A percentile compares a stretch with the other conserved stretches of the same genome.
These are phyloP conservation scores for Calocybe cyanea DNA, from an alignment of 768 basidiomycete species.

Conservation along the genomic window DNA sequence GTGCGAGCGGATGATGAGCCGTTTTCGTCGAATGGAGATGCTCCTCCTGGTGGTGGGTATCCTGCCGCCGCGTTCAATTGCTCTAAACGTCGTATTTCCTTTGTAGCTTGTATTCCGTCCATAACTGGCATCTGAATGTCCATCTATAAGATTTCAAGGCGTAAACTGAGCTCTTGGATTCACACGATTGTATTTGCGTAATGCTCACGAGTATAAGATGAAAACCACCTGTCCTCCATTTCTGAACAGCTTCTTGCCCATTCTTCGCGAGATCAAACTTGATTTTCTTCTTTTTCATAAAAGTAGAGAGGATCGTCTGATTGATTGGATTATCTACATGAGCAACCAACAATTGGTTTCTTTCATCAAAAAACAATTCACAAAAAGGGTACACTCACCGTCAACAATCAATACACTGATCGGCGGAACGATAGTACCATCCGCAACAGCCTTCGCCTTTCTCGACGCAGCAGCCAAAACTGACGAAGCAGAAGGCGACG, in stretches of 20 bases:
- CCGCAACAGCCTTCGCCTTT: conserved; percentile 47
- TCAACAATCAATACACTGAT: conserved; percentile 98
- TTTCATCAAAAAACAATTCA: too few species aligned
- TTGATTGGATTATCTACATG: conserved; percentile 93
- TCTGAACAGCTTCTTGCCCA: conserved; percentile 92
- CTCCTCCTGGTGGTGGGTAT: conserved; percentile 65
- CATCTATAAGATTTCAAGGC: conserved; percentile 59
- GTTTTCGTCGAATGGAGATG: conserved; percentile 54
- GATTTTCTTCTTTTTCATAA: conserved; percentile 94
- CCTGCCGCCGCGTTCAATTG: conserved; percentile 60
- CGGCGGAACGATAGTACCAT: conserved; percentile 84
- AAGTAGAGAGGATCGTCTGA: conserved; percentile 94
- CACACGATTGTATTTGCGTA: background rate
- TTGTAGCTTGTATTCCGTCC: conserved; percentile 97
- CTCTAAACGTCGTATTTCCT: conserved; percentile 88
- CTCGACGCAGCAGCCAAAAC: conserved; percentile 35
- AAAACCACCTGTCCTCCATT: conserved; percentile 90
- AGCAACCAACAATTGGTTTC: background rate
- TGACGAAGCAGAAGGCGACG: conserved; percentile 18
- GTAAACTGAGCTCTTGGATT: conserved; percentile 4
- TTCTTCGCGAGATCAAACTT: conserved; percentile 93
- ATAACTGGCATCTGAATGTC: conserved; percentile 99
- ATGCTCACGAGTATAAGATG: conserved; percentile 87
- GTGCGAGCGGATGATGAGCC: conserved; percentile 31
- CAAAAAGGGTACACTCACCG: conserved; percentile 50